These are phyloP conservation scores for Reutealis trisperma DNA, from an alignment of 345 rosid genomes.

Conservation along the genomic window DNA sequence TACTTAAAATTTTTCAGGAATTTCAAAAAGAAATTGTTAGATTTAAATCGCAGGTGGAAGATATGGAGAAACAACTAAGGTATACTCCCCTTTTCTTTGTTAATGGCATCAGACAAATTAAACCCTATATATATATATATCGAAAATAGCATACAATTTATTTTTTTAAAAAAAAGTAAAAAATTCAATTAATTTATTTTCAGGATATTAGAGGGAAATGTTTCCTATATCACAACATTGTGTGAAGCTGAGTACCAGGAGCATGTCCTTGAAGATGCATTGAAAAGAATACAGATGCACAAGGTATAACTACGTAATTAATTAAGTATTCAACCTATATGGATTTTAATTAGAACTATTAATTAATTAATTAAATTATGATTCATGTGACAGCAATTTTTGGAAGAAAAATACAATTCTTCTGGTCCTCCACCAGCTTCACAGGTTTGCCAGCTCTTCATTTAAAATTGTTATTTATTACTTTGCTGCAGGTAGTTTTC, in stretches of 20 bases:
- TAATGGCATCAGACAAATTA: not conserved
- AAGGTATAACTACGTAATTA: slow-evolving; percentile 26
- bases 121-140: no score
- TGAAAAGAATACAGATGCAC: slow-evolving; percentile 29
- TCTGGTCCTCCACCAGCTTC: slow-evolving; percentile 20
- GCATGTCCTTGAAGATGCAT: slow-evolving; percentile 37
- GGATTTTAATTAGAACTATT: not conserved
- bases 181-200: not conserved
- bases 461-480: not conserved
- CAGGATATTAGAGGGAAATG: slow-evolving; percentile 42
- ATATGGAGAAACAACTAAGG: slow-evolving; percentile 44
- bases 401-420: slow-evolving; percentile 23
- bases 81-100: not conserved
- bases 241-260: slow-evolving; percentile 35
- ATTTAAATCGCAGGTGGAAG: slow-evolving; percentile 25
- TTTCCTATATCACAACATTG: slow-evolving; percentile 32
- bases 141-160: no score
- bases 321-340: not conserved
- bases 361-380: not conserved
- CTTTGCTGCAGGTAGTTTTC: no score
- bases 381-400: slow-evolving; percentile 26
- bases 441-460: slow-evolving; percentile 6
- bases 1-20: slow-evolving; percentile 24
- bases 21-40: slow-evolving; percentile 32
- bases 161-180: no score